Evolutionary conservation across 805 yeast species (phyloP), one percentile per base, ranked within the genome.

Genomic region (Blastobotrys muscicola): DNA sequence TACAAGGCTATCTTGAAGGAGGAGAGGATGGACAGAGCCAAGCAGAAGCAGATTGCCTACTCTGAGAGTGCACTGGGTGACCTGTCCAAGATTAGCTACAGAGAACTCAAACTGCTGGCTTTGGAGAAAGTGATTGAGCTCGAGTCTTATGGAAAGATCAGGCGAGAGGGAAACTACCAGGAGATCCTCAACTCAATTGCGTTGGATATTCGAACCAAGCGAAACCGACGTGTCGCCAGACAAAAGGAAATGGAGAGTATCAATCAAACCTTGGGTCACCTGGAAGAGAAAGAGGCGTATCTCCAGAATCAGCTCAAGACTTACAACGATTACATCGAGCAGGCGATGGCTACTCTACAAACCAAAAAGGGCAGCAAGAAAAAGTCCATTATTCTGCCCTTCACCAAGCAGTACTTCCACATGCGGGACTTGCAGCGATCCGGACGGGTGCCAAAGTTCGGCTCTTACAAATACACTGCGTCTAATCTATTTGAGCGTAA

Each of bases 131-230:
- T 90, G 2, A 66, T 87, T 42, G 85, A 85, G 53, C 65, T 92
- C 41, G 97, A 90, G 56, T 59, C 70, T 1, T 62, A 75, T 57
- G 87, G 85, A 1, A 62, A 70, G 33, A 70, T 89, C 7, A 68
- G 81, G 2, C 71, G 94, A 46, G 66, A 71, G 29, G 76, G 85
- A 56, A 77, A 82, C 13, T 85, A 79, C 60, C 97, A 92, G 58
- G 78, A 75, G 15, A 57, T 92, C 10, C 63, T 92, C 46, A 86
- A 87, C 55, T 85, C 84, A 49, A 80, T 92, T 48, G 94, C 96
- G 0, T 64, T 72, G 43, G 97, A 90, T 50, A 85, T 92, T 50
- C 56, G 65, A 48, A 72, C 76, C 44, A 77, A 77, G 46, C 69
- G 70, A 42, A 72, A 73, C 48, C 71, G 74, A 14, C 65, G 80